Evolutionary conservation across 192 early-diverging fungal species (phyloP), one percentile per base, ranked within the genome.

Genomic region (Coemansia sp.): DNA sequence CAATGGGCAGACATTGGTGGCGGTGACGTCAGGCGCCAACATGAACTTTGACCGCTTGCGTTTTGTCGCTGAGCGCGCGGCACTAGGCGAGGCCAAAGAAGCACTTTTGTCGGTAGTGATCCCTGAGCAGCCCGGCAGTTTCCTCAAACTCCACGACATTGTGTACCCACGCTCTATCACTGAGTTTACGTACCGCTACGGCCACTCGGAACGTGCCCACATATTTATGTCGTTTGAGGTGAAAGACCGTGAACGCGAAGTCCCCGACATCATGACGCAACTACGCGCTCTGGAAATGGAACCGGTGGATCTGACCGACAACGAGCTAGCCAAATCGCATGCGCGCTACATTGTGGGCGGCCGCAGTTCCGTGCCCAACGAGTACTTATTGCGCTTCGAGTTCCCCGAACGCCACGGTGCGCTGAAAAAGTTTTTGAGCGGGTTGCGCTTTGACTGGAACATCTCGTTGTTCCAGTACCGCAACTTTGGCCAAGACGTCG

Each of bases 1-100:
- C 23, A 52, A 71, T 4, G 87, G 83, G 53, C 70, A 79, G 43
- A 87, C 80, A 14, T 88, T 89, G 59, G 87, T 99, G 17, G 87
- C 91, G 6, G 83, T 96, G 57, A 86, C 89, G 26, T 92, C 89
- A 14, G 97, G 97, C 14, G 97, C 97, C 41, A 99, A 99, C 83
- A 97, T 98, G 88, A 96, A 99, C 75, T 99, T 98, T 87, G 94
- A 96, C 71, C 89, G 95, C 1, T 83, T 99, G n/a, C 87, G 94
- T 43, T 98, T 97, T 66, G 94, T 99, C 1, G 93, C 94, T 14
- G 95, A 99, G 72, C 89, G 97, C 54, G 94, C 97, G 3, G 88
- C 91, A 4, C 73, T 98, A n/a, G 96, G 97, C 53, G 97, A 99
- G 74, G 82, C 91, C 35, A 83, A 73, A 49, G 97, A 99, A 74